Base-by-base conservation (phyloP, 176 grass and related monocot genomes). In the Zizania latifolia region DNA sequence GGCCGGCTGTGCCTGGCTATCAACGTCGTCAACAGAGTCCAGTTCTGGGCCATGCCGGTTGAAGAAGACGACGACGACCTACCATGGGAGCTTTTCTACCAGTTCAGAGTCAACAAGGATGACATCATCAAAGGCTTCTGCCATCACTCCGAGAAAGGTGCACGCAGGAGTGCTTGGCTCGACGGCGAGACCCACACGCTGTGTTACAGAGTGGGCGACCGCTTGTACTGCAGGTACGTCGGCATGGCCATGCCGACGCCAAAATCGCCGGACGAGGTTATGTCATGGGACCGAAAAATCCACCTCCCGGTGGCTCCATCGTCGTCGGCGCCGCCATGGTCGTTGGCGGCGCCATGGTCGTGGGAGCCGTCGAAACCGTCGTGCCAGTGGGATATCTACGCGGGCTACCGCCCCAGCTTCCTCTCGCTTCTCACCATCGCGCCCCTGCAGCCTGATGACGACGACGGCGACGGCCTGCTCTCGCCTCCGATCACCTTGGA, bases 381-480 rank as follows among this genome's bases (percentile, higher is more conserved):
- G 1, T 56, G 70, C 4, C 0, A 17, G 3, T 46, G 43, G 31
- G 13, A 56, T 7, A 37, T 72, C 24, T 1, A 4, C 21, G 30
- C 32, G 70, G 48, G 50, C 8, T 73, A 57, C 54, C 50, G 50
- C 21, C 33, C 51, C 3, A 57, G 51, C 50, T 3, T 73, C 1
- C 70, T 73, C 32, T 57, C 33, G 22, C 70, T 32, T 56, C 70
- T 72, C 22, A 73, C 51, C 32, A 57, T 73, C 5, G 51, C 48
- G 2, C 0, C 12, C 7, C 31, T 13, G n/a, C 70, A 50, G 3
- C 6, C 31, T 26, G 8, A 21, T 10, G 31, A 38, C 3, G 6
- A 50, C 5, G 31, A 43, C 13, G 14, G 28, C 24, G 22, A 68
- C 9, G 38, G n/a, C n/a, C n/a, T n/a, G n/a, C n/a, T n/a, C n/a